Base-by-base conservation (phyloP, 306 rosid species). In the Parietaria judaica region DNA sequence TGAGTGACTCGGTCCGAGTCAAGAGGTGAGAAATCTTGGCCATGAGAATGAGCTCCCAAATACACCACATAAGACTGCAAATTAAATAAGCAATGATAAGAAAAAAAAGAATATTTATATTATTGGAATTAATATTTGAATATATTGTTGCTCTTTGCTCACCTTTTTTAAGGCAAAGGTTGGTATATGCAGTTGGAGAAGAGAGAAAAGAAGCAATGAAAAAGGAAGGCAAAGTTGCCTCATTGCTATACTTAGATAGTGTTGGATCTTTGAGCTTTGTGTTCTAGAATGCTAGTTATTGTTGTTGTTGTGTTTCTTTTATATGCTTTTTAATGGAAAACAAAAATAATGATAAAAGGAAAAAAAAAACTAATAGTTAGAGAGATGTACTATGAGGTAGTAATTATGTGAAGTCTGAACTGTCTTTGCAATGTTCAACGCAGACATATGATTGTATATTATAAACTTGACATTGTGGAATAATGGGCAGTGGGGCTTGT, bases 61-160 rank as follows among this genome's bases (percentile, higher is more conserved):
- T 91, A 91, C 41, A 91, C 96, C 2, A 87, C 84, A 79, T 91
- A 91, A 11, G 98, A 82, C 98, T 91, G 54, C 8, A 57, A 37
- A 23, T 38, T 36, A 68, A 63, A 65, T 37, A 2, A 51, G 17
- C 14, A 51, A 14, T 2, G 17, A 14, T n/a, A 6, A 56, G 36
- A 35, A 4, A 2, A 11, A 11, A 11, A 11, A 35, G 61, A 65
- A 4, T 38, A n/a, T 17, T 68, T 51, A 34, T 13, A 43, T 63
- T 50, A 23, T 23, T 1, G 31, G 31, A 23, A 23, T 23, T 23
- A 8, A 7, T 52, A 41, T 51, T 51, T 10, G 15, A 11, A 49
- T 10, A 5, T 49, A 49, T 10, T 10, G 15, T 65, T 79, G 79
- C 54, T 78, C 13, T 4, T 65, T 79, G 79, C 54, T 78, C 13